Evolutionary conservation across 768 basidiomycete genomes (phyloP).

Genomic region (Collybia nuda): DNA sequence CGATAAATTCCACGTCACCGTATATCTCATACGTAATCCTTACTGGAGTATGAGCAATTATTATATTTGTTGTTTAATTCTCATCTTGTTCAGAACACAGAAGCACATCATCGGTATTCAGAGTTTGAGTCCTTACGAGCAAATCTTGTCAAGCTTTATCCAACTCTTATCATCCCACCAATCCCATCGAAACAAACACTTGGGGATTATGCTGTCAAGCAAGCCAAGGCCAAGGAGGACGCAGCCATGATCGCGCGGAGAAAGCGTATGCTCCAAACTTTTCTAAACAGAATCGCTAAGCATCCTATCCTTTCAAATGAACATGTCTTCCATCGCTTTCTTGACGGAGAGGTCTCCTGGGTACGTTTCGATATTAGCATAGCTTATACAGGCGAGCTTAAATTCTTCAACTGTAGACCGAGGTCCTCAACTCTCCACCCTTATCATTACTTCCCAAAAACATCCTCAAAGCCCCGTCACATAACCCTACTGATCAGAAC

Average conservation of each 20-base stretch:
- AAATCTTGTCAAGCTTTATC: slow-evolving; percentile 85
- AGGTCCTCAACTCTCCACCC: slow-evolving; percentile 92
- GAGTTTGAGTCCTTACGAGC: slow-evolving; percentile 94
- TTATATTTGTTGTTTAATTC: slow-evolving; percentile 4
- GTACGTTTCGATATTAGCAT: slow-evolving; percentile 39
- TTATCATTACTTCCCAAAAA: slow-evolving; percentile 93
- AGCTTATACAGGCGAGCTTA: neutral
- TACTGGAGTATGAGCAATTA: slow-evolving; percentile 62
- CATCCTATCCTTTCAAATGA: slow-evolving; percentile 97
- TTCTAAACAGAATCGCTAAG: slow-evolving; percentile 83
- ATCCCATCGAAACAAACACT: slow-evolving; percentile 97
- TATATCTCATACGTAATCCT: slow-evolving; percentile 95
- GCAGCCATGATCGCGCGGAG: slow-evolving; percentile 86
- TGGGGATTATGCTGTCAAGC: slow-evolving; percentile 96
- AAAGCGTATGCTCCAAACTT: slow-evolving; percentile 94
- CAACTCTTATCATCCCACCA: slow-evolving; percentile 94
- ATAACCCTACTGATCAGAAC: slow-evolving; percentile 85
- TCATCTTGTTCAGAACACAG: slow-evolving; percentile 54
- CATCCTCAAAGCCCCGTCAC: slow-evolving; percentile 90
- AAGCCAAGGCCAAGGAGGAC: slow-evolving; percentile 96
- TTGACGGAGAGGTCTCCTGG: slow-evolving; percentile 97
- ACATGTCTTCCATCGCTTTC: slow-evolving; percentile 93
- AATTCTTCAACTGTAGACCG: slow-evolving; percentile 52
- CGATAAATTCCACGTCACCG: slow-evolving; percentile 79
- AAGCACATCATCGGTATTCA: slow-evolving; percentile 90